Conservation (phyloP, 2,329 filamentous ascomycete species). For the Sporothrix euskadiensis region DNA sequence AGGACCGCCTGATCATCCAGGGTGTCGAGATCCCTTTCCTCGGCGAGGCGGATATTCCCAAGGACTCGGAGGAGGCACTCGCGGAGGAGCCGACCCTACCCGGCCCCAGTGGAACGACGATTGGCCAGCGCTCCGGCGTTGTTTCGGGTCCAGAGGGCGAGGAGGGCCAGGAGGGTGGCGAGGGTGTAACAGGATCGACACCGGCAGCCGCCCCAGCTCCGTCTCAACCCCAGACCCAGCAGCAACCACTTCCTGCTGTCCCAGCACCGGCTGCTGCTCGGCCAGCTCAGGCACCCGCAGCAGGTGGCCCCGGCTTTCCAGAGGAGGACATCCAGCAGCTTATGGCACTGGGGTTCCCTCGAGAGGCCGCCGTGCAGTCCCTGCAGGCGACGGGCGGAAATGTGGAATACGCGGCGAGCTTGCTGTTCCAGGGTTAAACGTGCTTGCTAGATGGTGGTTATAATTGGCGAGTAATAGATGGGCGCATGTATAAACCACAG, state of each 20-base stretch:
- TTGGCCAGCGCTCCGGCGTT: conserved; percentile 80
- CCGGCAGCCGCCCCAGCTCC: neutral
- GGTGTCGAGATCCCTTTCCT: conserved; percentile 86
- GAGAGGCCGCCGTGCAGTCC: conserved; percentile 74
- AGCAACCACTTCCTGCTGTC: conserved; percentile 22
- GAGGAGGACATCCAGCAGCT: conserved; percentile 74
- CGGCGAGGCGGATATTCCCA: conserved; percentile 92
- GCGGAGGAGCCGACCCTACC: conserved; percentile 79
- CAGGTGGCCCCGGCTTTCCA: conserved; percentile 45
- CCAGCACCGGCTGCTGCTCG: conserved; percentile 34
- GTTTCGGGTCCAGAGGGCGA: conserved; percentile 54
- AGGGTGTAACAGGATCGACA: conserved; percentile 1
- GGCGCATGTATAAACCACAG: neutral
- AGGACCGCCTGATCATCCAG: conserved; percentile 83
- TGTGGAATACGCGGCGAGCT: conserved; percentile 80
- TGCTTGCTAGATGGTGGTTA: neutral
- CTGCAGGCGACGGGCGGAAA: conserved; percentile 82
- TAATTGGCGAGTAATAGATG: no score
- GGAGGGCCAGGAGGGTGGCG: conserved; percentile 27
- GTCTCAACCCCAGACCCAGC: conserved; percentile 8
- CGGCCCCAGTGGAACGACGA: conserved; percentile 84
- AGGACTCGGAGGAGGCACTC: conserved; percentile 69
- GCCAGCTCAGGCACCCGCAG: conserved; percentile 31
- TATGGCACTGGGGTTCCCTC: conserved; percentile 72
- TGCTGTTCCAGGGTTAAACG: conserved; percentile 60